These are phyloP conservation scores for Ilex paraguariensis DNA, from an alignment of 305 asterid species.

Conservation along the genomic window DNA sequence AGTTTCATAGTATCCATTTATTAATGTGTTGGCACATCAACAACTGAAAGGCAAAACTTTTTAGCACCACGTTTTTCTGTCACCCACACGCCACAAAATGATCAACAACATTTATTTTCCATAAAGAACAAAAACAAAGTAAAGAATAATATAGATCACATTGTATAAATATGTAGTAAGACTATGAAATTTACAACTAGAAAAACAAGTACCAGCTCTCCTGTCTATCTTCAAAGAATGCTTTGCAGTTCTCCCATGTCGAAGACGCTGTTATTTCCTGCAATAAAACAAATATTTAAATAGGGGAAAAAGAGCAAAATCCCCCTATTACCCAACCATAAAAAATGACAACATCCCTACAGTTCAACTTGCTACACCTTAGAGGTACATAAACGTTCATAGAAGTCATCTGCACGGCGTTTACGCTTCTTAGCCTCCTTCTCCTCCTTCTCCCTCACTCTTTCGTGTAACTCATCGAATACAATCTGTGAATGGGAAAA, in stretches of 20 bases:
- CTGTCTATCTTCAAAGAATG: conserved; percentile 67
- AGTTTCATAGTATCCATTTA: too few relatives aligned
- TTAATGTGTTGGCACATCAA: too few relatives aligned
- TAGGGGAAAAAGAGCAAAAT: not conserved
- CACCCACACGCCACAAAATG: too few relatives aligned
- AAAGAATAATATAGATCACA: too few relatives aligned
- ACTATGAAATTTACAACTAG: not conserved
- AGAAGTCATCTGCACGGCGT: conserved; percentile 66
- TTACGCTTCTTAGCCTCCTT: conserved; percentile 86
- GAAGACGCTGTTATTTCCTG: conserved; percentile 77
- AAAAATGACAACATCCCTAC: not conserved
- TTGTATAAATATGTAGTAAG: too few relatives aligned
- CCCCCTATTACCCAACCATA: not conserved
- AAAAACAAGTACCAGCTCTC: conserved; percentile 18
- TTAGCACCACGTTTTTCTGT: too few relatives aligned
- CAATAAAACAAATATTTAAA: conserved; percentile 6
- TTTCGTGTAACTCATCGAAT: conserved; percentile 65
- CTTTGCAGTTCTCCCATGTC: conserved; percentile 80
- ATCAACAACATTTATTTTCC: too few relatives aligned
- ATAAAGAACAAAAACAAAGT: too few relatives aligned
- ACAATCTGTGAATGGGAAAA: conserved; percentile 43
- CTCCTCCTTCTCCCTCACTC: conserved; percentile 78
- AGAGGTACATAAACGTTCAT: conserved; percentile 46
- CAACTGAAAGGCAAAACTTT: too few relatives aligned
- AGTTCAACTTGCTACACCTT: conserved; percentile 41